Evolutionary conservation across 1,284 basidiomycete species (phyloP), one percentile per base, ranked within the genome.

Genomic region (Cryptococcus wingfieldii): DNA sequence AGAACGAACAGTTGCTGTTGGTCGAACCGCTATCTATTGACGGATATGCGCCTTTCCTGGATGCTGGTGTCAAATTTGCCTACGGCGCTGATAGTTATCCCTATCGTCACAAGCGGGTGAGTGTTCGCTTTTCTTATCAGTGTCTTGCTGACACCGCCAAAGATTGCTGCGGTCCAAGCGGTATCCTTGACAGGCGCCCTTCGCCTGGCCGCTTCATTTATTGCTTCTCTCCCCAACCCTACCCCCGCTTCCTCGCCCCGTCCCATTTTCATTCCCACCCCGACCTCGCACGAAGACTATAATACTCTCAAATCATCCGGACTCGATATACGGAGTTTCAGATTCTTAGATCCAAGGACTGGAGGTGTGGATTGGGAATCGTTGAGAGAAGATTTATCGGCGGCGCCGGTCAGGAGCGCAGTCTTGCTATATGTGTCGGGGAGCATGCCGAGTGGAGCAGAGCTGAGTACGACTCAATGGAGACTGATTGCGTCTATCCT

Each of bases 171-270:
- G 0, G 86, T 89, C 42, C 93, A 97, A 78, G 94, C 93, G 13
- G 89, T 96, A 66, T 96, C 93, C 16, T 89, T 94, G 38, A 98
- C 95, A 1, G 95, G 96, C 56, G 95, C 93, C 50, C 90, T 97
- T 77, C 91, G 96, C 74, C 81, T 97, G 31, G 96, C 87, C 31
- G 92, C 86, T 1, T 79, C 90, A 47, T 98, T 98, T 81, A 79
- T 98, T 57, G 84, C 85, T 58, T 83, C 83, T 53, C 95, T 91
- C 61, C 62, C 69, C 12, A 27, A 63, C 23, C 50, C 61, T 5
- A 48, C 58, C 2, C 28, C 58, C 9, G 51, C 61, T 13, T 61
- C 65, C 38, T 56, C 64, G 0, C 31, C 31, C 10, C 31, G 31
- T 34, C 31, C 31, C 31, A 59, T 74, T 34, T 72, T 70, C 53